phyloP scores from a whole-genome alignment of 2,329 filamentous ascomycete species.

The Drechmeria coniospora region DNA sequence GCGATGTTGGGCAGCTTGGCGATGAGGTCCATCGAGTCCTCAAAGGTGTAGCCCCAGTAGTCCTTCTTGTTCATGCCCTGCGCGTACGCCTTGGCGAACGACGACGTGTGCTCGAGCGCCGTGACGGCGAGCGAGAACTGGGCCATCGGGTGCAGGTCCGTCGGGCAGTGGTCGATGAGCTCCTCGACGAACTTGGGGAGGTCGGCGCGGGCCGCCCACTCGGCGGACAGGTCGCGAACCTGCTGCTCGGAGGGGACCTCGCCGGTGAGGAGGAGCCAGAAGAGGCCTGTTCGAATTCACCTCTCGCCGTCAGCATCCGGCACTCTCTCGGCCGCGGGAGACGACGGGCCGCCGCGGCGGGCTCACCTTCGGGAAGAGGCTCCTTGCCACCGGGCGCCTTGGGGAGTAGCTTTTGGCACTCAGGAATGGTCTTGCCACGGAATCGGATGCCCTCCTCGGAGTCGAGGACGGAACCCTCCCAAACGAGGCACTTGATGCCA shows the following conservation, averaged over 20 bases:
- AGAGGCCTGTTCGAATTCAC: slow-evolving; percentile 60
- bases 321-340: too few relatives aligned
- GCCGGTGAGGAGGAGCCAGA: slow-evolving; percentile 97
- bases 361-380: slow-evolving; percentile 79
- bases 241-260: slow-evolving; percentile 97
- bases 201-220: slow-evolving; percentile 96
- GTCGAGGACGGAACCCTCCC: slow-evolving; percentile 97
- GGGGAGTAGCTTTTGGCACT: slow-evolving; percentile 94
- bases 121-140: slow-evolving; percentile 97
- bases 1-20: slow-evolving; percentile 98
- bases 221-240: slow-evolving; percentile 92
- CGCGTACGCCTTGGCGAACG: slow-evolving; percentile 96
- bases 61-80: slow-evolving; percentile 99
- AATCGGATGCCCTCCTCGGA: slow-evolving; percentile 98
- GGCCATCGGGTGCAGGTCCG: slow-evolving; percentile 97
- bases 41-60: slow-evolving; percentile 98
- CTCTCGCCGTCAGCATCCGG: too few relatives aligned
- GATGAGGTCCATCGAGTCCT: slow-evolving; percentile 99
- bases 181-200: slow-evolving; percentile 97
- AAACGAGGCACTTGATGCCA: slow-evolving; percentile 96
- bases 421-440: slow-evolving; percentile 96
- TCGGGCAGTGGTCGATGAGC: slow-evolving; percentile 98
- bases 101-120: slow-evolving; percentile 94
- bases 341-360: not conserved
- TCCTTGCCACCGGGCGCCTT: slow-evolving; percentile 94